Conservation (phyloP, 2,329 filamentous ascomycete genomes). For the Graphilbum sp. region DNA sequence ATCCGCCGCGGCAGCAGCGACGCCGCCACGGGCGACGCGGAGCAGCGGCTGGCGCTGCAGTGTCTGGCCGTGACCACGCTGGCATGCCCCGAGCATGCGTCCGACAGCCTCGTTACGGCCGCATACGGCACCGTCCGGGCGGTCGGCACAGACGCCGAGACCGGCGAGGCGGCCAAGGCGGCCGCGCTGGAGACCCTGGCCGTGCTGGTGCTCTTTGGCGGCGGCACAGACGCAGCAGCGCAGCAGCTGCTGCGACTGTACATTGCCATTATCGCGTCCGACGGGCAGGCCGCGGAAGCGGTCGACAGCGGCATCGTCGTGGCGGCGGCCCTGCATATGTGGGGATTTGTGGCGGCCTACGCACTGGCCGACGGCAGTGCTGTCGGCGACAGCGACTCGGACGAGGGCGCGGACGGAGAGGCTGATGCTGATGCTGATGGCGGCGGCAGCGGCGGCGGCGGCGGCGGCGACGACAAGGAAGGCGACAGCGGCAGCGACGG, state of each 20-base stretch:
- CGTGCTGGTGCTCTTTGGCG: conserved; percentile 59
- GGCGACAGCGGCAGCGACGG: conserved; percentile 23
- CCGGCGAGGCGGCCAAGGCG: conserved; percentile 46
- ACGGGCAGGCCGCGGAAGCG: conserved; percentile 57
- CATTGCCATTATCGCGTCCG: conserved; percentile 62
- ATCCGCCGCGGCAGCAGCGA: conserved; percentile 53
- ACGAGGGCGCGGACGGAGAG: neutral
- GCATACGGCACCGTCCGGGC: conserved; percentile 41
- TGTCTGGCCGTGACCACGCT: conserved; percentile 56
- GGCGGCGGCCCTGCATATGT: conserved; percentile 57
- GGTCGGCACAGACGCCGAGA: conserved; percentile 49
- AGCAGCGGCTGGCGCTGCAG: conserved; percentile 54
- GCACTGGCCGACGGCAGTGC: conserved; percentile 47
- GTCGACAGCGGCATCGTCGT: conserved; percentile 56
- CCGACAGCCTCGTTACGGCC: conserved; percentile 48
- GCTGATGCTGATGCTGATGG: neutral
- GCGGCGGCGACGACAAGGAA: conserved; percentile 10
- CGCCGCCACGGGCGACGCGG: conserved; percentile 47
- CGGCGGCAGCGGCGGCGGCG: conserved; percentile 52
- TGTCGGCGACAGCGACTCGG: conserved; percentile 25
- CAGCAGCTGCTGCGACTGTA: conserved; percentile 60
- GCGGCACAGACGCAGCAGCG: conserved; percentile 50
- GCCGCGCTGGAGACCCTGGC: conserved; percentile 59
- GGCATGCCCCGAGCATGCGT: conserved; percentile 32
- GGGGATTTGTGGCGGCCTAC: conserved; percentile 57